phyloP scores from a whole-genome alignment of 1,139 yeast species.

The Blastobotrys raffinosifermentans region DNA sequence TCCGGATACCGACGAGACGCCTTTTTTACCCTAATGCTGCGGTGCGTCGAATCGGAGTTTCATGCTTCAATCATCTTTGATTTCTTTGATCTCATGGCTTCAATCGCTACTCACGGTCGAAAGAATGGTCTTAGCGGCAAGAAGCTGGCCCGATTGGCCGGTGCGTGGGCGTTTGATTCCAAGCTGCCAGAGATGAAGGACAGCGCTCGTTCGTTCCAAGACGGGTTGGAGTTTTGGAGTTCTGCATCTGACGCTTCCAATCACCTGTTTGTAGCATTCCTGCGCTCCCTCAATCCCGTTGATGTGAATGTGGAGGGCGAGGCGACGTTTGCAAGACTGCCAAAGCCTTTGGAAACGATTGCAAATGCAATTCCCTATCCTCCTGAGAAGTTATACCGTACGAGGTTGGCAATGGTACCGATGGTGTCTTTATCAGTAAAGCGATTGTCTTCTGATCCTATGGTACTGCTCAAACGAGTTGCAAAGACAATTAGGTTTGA shows the following conservation, averaged over 20 bases:
- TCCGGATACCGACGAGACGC: constrained; percentile 59
- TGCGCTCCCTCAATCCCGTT: constrained; percentile 54
- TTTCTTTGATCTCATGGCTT: constrained; percentile 71
- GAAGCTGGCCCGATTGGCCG: constrained; percentile 75
- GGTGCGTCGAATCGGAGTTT: constrained; percentile 72
- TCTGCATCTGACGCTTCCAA: constrained; percentile 76
- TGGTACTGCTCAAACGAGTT: constrained; percentile 53
- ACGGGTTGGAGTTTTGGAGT: constrained; percentile 70
- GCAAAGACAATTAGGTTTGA: constrained; percentile 65
- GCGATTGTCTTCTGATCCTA: constrained; percentile 52
- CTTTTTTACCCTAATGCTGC: constrained; percentile 75
- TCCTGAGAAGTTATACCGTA: constrained; percentile 29
- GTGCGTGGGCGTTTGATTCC: constrained; percentile 72
- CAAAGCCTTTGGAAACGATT: constrained; percentile 11
- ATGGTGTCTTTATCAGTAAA: constrained; percentile 66
- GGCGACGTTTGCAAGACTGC: constrained; percentile 7
- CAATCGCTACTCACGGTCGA: constrained; percentile 78
- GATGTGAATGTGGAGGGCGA: constrained; percentile 8
- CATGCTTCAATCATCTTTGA: constrained; percentile 88
- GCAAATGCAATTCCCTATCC: constrained; percentile 33
- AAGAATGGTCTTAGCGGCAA: constrained; percentile 75
- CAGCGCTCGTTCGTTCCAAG: constrained; percentile 42
- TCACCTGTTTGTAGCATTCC: constrained; percentile 69
- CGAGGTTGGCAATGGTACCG: constrained; percentile 51
- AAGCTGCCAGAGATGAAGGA: constrained; percentile 17